Percentiles rank a stretch among this genome's conserved stretches.
Conservation (phyloP, 2,329 filamentous ascomycete species). For the Paecilomyces niveus region DNA sequence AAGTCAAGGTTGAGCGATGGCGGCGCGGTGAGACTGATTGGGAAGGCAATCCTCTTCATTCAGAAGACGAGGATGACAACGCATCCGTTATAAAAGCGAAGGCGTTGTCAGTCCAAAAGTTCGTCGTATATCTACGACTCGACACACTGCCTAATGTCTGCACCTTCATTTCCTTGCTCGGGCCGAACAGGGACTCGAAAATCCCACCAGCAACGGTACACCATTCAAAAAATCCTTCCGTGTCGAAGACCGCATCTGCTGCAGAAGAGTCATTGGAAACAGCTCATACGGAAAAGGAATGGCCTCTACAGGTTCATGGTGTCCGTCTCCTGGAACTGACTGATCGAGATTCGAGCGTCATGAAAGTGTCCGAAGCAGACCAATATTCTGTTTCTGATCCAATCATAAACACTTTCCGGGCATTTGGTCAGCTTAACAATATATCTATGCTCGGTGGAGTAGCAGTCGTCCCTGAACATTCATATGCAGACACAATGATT, state of each 20-base stretch:
- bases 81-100: conserved; percentile 42
- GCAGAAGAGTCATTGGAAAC: conserved; percentile 16
- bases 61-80: conserved; percentile 36
- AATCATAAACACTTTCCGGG: conserved; percentile 83
- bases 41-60: conserved; percentile 55
- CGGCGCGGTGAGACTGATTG: conserved; percentile 86
- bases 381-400: conserved; percentile 69
- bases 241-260: conserved; percentile 8
- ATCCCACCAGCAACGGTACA: conserved; percentile 26
- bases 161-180: conserved; percentile 72
- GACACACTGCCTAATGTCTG: conserved; percentile 79
- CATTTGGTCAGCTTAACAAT: conserved; percentile 77
- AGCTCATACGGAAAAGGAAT: conserved; percentile 10
- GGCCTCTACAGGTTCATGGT: conserved; percentile 66
- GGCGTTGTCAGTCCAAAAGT: conserved; percentile 49
- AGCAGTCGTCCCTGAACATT: conserved; percentile 67
- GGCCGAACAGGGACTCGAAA: conserved; percentile 41
- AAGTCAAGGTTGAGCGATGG: conserved; percentile 65
- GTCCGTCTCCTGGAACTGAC: conserved; percentile 81
- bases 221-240: conserved; percentile 18
- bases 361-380: conserved; percentile 80
- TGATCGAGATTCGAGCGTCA: conserved; percentile 88
- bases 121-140: conserved; percentile 75
- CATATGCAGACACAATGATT: conserved; percentile 71
- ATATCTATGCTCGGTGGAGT: conserved; percentile 76